Conservation (phyloP, 495 filamentous ascomycete species). For the Neurospora sp. region DNA sequence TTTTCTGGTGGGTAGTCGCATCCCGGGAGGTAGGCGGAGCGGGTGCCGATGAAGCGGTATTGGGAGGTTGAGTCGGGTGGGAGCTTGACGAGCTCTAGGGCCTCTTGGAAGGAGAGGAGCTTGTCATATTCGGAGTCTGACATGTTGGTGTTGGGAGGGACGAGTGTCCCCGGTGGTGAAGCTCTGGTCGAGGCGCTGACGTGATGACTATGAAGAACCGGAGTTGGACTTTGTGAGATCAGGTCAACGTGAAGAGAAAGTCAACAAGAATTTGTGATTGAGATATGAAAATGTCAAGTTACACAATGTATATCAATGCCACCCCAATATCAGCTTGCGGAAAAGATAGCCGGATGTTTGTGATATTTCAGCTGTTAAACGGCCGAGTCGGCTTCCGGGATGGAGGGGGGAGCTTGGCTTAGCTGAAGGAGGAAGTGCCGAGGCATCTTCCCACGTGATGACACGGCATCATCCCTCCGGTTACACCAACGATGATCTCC, state of each 20-base stretch:
- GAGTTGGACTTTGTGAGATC: not conserved
- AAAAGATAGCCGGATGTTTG: not conserved
- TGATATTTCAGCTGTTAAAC: constrained; percentile 3
- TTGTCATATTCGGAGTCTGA: constrained; percentile 6
- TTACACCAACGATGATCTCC: not conserved
- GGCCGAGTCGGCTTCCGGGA: not conserved
- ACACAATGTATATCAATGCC: not conserved
- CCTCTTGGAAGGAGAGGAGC: constrained; percentile 30
- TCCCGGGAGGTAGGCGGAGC: constrained; percentile 25
- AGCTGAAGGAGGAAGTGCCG: not conserved
- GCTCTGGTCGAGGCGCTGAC: not conserved
- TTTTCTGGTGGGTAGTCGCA: constrained; percentile 13
- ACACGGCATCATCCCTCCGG: not conserved
- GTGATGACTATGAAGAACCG: not conserved
- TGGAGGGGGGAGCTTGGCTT: constrained; percentile 1
- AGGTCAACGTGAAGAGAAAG: not conserved
- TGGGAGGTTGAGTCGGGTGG: constrained; percentile 11
- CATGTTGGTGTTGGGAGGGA: not conserved
- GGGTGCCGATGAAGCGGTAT: constrained; percentile 29
- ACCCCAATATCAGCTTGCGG: not conserved
- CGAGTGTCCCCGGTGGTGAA: not conserved
- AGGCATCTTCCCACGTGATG: constrained; percentile 4
- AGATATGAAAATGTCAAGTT: not conserved
- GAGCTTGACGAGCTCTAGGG: constrained; percentile 24
- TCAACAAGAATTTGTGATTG: not conserved